These are phyloP conservation scores for Aristolochia californica DNA, from an alignment of 164 flowering plant genomes.

Conservation along the genomic window DNA sequence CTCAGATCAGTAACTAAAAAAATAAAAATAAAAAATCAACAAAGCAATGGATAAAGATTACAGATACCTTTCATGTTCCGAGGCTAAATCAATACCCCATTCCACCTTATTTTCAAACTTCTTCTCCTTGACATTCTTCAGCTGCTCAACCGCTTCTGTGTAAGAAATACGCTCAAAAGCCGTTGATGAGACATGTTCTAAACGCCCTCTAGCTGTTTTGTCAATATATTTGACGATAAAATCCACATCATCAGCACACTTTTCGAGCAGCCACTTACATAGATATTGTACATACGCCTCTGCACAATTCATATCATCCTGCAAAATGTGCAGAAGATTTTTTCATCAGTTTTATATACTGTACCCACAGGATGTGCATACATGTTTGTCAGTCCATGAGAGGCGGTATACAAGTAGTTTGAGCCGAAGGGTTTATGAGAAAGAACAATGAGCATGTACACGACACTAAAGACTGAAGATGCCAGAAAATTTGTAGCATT, in stretches of 20 bases:
- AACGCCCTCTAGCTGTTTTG: conserved; percentile 56
- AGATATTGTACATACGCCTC: conserved; percentile 84
- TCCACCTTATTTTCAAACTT: conserved; percentile 63
- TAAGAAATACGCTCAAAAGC: conserved; percentile 70
- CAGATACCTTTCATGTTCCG: conserved; percentile 90
- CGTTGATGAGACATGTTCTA: conserved; percentile 64
- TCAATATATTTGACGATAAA: conserved; percentile 74
- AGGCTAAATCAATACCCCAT: conserved; percentile 89
- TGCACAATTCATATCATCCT: conserved; percentile 98
- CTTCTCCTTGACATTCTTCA: conserved; percentile 49
- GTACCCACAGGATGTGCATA: background rate
- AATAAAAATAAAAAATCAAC: background rate
- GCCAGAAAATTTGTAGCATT: too few species aligned
- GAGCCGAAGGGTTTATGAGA: too few species aligned
- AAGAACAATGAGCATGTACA: too few species aligned
- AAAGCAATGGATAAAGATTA: background rate
- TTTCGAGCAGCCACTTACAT: conserved; percentile 81
- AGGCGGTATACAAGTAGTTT: too few species aligned
- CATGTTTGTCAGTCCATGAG: too few species aligned
- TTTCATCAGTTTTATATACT: background rate
- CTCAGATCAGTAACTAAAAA: background rate
- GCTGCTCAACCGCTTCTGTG: conserved; percentile 62
- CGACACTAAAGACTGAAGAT: too few species aligned
- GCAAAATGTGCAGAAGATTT: conserved; percentile 6
- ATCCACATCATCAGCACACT: conserved; percentile 85